A percentile compares a stretch with the other conserved stretches of the same genome.
These are phyloP conservation scores for Sphagnum tenellum DNA, from an alignment of 225 moss, liverwort and hornwort species.

Conservation along the genomic window DNA sequence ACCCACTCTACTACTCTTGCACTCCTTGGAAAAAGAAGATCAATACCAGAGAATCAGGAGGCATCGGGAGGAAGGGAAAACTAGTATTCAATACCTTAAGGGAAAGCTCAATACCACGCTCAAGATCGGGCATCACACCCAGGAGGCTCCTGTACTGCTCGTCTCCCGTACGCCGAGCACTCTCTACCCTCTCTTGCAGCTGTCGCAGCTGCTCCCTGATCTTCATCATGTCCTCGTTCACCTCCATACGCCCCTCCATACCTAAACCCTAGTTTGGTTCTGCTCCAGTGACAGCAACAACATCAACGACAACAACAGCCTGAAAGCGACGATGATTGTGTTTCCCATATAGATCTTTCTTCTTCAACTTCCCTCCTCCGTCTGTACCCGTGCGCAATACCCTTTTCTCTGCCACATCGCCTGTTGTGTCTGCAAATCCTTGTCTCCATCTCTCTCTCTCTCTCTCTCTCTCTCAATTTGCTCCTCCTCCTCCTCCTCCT, in stretches of 20 bases:
- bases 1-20: background rate
- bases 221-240: conserved; percentile 32
- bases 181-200: conserved; percentile 28
- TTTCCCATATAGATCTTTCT: too few species aligned
- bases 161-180: conserved; percentile 38
- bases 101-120: conserved; percentile 65
- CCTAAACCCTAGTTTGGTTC: too few species aligned
- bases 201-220: conserved; percentile 38
- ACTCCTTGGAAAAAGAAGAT: background rate
- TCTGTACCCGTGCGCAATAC: too few species aligned
- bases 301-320: too few species aligned
- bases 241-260: conserved; percentile 24
- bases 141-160: conserved; percentile 58
- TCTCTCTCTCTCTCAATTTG: too few species aligned
- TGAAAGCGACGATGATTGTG: too few species aligned
- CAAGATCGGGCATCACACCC: conserved; percentile 59
- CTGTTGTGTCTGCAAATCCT: too few species aligned
- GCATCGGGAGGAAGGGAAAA: background rate
- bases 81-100: conserved; percentile 26
- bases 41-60: background rate
- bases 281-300: too few species aligned
- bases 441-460: too few species aligned
- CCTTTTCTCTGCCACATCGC: too few species aligned
- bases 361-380: too few species aligned
- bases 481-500: too few species aligned